These are phyloP conservation scores for Butyriboletus loyo DNA, from an alignment of 768 basidiomycete species.

Conservation along the genomic window DNA sequence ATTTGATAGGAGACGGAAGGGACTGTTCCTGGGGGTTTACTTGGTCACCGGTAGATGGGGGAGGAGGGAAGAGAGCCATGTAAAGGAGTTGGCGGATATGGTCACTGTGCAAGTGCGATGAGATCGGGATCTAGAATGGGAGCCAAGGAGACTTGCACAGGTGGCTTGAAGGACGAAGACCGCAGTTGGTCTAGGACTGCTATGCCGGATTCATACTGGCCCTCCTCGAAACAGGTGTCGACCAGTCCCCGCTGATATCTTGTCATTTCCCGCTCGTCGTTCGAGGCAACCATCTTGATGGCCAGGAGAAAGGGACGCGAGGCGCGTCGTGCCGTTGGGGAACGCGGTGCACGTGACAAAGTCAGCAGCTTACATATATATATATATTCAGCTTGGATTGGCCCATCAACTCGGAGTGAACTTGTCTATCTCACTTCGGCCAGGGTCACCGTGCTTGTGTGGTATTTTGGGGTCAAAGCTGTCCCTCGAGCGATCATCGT, in stretches of 20 bases:
- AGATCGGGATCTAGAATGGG: slow-evolving; percentile 9
- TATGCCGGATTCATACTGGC: slow-evolving; percentile 70
- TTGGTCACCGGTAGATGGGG: slow-evolving; percentile 13
- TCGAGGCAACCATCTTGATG: slow-evolving; percentile 10
- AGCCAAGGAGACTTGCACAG: slow-evolving; percentile 43
- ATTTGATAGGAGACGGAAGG: slow-evolving; percentile 34
- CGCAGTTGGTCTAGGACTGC: slow-evolving; percentile 60
- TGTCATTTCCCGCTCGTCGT: slow-evolving; percentile 43
- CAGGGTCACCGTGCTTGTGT: slow-evolving; percentile 1
- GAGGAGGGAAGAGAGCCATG: slow-evolving; percentile 62
- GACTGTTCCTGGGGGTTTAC: slow-evolving; percentile 19
- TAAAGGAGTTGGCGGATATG: slow-evolving; percentile 69
- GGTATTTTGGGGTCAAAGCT: slow-evolving; percentile 8
- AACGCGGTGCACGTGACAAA: slow-evolving; percentile 26
- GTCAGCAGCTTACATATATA: too few species aligned
- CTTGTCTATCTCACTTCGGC: neutral
- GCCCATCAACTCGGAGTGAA: too few species aligned
- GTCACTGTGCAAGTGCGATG: slow-evolving; percentile 36
- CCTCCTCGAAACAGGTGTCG: slow-evolving; percentile 74
- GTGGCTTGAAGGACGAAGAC: slow-evolving; percentile 53
- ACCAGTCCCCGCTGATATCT: slow-evolving; percentile 53
- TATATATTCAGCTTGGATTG: too few species aligned
- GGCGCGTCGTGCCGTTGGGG: slow-evolving; percentile 5
- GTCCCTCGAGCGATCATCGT: neutral
- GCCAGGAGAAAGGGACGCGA: neutral